Base-by-base conservation (phyloP, 2,329 filamentous ascomycete genomes). In the Fusarium sacchari region DNA sequence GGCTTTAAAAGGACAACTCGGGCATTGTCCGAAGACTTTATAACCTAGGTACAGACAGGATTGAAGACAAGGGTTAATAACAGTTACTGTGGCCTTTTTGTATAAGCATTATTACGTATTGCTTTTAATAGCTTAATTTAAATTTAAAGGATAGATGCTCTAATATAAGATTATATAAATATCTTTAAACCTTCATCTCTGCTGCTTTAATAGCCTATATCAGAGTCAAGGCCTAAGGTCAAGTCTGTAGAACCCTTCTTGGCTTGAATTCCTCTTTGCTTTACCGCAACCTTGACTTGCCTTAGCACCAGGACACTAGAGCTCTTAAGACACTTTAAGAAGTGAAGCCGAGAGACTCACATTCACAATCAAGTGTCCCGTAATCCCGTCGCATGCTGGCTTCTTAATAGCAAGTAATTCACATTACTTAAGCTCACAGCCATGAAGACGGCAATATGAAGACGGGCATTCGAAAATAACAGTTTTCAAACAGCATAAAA, bases 291-390 rank as follows among this genome's bases (percentile, higher is more conserved):
- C 14, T 49, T 7, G 7, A 32, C 12, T 17, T 24, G 14, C 14
- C 4, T 24, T 8, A 20, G 0, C 4, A 34, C 11, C 6, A 2
- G 15, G 4, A 24, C 5, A 14, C 15, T 18, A 1, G 8, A 20
- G 10, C 8, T 10, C 5, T 30, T 5, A 10, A 17, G 12, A 14
- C 4, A 20, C 5, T 32, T 6, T 6, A 18, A 10, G 17, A 4
- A 34, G 6, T 3, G 14, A 34, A 24, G n/a, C 4, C 17, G 4
- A n/a, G 15, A 7, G 30, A 24, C 17, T 50, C n/a, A 34, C 2
- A 15, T 11, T 34, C 12, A 24, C 12, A 52, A 5, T 2, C 17
- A 1, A 3, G 6, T 3, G 4, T 24, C 30, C 30, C n/a, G 30
- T 20, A 9, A 24, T 34, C 12, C 30, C 17, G 30, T 15, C 12